Evolutionary conservation across 1,284 basidiomycete genomes (phyloP).

Genomic region (Leccinum pachyderme): DNA sequence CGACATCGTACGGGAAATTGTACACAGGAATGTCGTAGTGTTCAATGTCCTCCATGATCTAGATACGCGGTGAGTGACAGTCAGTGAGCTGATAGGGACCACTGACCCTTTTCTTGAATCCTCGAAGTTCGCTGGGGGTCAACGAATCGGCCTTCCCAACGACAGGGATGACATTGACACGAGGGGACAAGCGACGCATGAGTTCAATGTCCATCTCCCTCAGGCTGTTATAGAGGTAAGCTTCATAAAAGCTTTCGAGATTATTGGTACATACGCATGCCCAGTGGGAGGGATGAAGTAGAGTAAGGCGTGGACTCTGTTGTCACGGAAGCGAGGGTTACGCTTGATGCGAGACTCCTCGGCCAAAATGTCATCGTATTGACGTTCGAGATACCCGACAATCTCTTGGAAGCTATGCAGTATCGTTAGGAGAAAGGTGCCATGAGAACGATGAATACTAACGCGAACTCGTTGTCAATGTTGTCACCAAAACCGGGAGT

Average conservation of each 20-base stretch:
- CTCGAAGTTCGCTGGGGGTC: slow-evolving; percentile 86
- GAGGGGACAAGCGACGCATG: slow-evolving; percentile 93
- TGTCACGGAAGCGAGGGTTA: slow-evolving; percentile 98
- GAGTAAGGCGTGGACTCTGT: slow-evolving; percentile 91
- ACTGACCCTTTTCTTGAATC: slow-evolving; percentile 94
- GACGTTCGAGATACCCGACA: slow-evolving; percentile 94
- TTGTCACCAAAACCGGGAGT: slow-evolving; percentile 99
- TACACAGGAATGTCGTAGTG: slow-evolving; percentile 98
- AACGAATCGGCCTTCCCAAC: slow-evolving; percentile 97
- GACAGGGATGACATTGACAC: slow-evolving; percentile 99
- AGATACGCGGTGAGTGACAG: slow-evolving; percentile 9
- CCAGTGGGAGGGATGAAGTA: slow-evolving; percentile 98
- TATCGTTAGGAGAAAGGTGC: slow-evolving; percentile 12
- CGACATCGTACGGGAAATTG: slow-evolving; percentile 99
- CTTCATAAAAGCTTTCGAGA: neutral
- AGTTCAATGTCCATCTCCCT: slow-evolving; percentile 99
- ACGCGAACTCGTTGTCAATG: slow-evolving; percentile 99
- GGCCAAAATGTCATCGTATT: slow-evolving; percentile 99
- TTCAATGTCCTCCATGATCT: slow-evolving; percentile 99
- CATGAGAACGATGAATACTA: slow-evolving; percentile 37
- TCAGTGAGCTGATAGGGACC: slow-evolving; percentile 1
- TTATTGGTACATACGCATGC: slow-evolving; percentile 50
- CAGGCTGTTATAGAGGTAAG: slow-evolving; percentile 50
- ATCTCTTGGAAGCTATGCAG: slow-evolving; percentile 87
- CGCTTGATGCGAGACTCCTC: slow-evolving; percentile 99